Evolutionary conservation across 768 basidiomycete genomes (phyloP).

Genomic region (Lanmaoa pseudosensibilis): DNA sequence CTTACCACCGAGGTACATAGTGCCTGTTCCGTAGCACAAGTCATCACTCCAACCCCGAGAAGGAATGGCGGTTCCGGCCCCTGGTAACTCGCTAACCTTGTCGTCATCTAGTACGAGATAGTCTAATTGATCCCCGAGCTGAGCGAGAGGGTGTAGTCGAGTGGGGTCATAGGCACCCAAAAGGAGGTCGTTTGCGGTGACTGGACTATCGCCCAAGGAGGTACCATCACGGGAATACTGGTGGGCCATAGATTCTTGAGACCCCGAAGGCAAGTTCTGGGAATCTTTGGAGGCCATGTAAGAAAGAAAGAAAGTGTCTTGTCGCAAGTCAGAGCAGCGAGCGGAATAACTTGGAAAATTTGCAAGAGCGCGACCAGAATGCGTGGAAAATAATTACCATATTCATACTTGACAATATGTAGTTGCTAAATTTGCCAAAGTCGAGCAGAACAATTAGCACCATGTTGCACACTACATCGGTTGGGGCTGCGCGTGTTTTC

Average conservation of each 20-base stretch:
- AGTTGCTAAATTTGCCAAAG: conserved; percentile 17
- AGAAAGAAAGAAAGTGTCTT: conserved; percentile 8
- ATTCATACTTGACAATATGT: not conserved
- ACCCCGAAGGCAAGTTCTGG: conserved; percentile 35
- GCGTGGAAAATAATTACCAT: conserved; percentile 24
- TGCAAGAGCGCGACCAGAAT: conserved; percentile 25
- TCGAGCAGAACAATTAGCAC: conserved; percentile 32
- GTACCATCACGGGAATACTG: conserved; percentile 45
- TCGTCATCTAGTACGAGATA: conserved; percentile 96
- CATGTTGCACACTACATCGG: conserved; percentile 19
- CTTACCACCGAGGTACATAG: conserved; percentile 96
- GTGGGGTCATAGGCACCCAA: conserved; percentile 87
- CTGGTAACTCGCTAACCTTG: conserved; percentile 88
- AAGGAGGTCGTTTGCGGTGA: conserved; percentile 86
- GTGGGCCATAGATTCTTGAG: conserved; percentile 45
- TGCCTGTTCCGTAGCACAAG: conserved; percentile 98
- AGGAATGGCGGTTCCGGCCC: conserved; percentile 87
- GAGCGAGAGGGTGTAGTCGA: conserved; percentile 91
- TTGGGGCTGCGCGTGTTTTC: conserved; percentile 23
- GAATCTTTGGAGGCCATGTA: conserved; percentile 33
- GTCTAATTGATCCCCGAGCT: conserved; percentile 90
- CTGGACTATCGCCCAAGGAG: conserved; percentile 51
- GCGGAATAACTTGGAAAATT: conserved; percentile 26
- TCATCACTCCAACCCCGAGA: conserved; percentile 99
- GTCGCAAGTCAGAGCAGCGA: conserved; percentile 23